Percentiles rank a stretch among this genome's conserved stretches.
phyloP scores from a whole-genome alignment of 768 basidiomycete species.

The Boletellus ananas region DNA sequence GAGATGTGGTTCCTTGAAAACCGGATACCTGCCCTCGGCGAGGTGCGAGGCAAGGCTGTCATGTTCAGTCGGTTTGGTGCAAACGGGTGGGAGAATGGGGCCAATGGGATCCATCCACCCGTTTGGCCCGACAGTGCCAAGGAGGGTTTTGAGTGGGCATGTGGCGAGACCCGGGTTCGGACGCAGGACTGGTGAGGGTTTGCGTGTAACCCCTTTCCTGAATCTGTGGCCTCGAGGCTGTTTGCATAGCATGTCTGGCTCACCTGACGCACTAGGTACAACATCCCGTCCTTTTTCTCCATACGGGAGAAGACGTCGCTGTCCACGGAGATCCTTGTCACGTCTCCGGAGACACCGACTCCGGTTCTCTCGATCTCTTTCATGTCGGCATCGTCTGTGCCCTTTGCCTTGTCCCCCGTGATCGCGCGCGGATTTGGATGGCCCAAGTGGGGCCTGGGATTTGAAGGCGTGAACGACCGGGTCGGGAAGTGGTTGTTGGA shows the following conservation, averaged over 20 bases:
- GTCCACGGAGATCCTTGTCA: conserved; percentile 51
- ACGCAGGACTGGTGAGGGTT: conserved; percentile 78
- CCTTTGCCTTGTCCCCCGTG: conserved; percentile 70
- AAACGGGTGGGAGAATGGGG: conserved; percentile 66
- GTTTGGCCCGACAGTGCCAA: conserved; percentile 79
- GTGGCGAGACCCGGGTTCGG: conserved; percentile 62
- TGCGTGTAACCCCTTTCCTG: not conserved
- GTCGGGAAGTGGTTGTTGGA: conserved; percentile 69
- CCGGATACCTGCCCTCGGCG: conserved; percentile 72
- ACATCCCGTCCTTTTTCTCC: conserved; percentile 69
- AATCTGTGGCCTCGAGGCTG: not conserved
- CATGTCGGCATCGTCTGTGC: conserved; percentile 77
- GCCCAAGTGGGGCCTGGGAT: conserved; percentile 69
- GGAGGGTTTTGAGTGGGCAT: conserved; percentile 75
- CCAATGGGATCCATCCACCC: conserved; percentile 83
- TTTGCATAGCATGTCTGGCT: conserved; percentile 1
- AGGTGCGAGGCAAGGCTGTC: conserved; percentile 82
- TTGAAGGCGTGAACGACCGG: conserved; percentile 85
- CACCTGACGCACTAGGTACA: conserved; percentile 53
- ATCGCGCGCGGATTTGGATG: conserved; percentile 84
- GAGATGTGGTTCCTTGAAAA: conserved; percentile 83
- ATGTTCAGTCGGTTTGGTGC: conserved; percentile 79
- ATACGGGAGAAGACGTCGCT: conserved; percentile 79
- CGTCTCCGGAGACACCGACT: conserved; percentile 31
- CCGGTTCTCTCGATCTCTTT: conserved; percentile 71